A percentile compares a stretch with the other conserved stretches of the same genome.
These are phyloP conservation scores for Erythrophleum fordii DNA, from an alignment of 306 rosid genomes.

Conservation along the genomic window DNA sequence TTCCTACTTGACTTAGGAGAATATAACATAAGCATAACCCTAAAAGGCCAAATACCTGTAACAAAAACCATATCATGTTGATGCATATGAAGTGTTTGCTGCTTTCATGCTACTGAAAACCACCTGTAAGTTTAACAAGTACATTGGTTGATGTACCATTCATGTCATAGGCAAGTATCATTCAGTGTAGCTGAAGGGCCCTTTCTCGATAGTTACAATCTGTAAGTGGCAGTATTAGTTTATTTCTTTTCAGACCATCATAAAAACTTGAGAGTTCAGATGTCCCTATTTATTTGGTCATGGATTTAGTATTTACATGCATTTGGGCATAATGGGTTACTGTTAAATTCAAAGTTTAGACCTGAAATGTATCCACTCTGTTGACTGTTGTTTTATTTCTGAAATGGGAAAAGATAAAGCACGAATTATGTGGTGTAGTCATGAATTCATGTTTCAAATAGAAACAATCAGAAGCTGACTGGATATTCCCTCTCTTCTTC, in stretches of 20 bases:
- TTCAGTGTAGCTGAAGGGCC: constrained; percentile 33
- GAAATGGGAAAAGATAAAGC: constrained; percentile 21
- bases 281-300: neutral
- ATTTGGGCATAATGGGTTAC: constrained; percentile 5
- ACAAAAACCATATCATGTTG: neutral
- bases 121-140: constrained; percentile 33
- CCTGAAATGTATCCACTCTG: neutral
- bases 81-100: constrained; percentile 26
- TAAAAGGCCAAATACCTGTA: neutral
- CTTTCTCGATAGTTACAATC: constrained; percentile 18
- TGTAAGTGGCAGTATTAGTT: constrained; percentile 36
- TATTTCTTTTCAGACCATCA: constrained; percentile 28
- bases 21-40: neutral
- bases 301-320: neutral
- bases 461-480: constrained; percentile 22
- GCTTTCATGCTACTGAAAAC: constrained; percentile 34
- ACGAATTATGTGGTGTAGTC: neutral
- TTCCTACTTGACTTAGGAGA: neutral
- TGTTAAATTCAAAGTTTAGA: constrained; percentile 26
- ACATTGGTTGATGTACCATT: constrained; percentile 36
- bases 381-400: constrained; percentile 17
- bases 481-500: constrained; percentile 7
- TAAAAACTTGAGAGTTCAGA: constrained; percentile 30
- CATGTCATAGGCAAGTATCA: constrained; percentile 38
- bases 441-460: constrained; percentile 15